Evolutionary conservation across 2,329 filamentous ascomycete species (phyloP), one percentile per base, ranked within the genome.

Genomic region (Stachybotrys elegans): DNA sequence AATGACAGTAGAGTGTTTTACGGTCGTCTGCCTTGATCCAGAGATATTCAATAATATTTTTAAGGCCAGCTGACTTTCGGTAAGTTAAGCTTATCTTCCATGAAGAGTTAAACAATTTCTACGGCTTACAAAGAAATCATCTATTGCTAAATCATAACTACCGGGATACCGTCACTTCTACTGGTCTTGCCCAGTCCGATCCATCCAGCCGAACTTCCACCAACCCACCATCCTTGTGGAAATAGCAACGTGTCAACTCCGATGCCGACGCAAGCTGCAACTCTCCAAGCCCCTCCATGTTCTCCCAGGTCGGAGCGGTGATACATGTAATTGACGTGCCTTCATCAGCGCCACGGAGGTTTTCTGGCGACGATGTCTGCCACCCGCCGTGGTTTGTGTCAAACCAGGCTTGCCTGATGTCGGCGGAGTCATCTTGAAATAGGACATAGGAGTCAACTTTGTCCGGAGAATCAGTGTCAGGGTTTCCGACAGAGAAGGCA

Each of bases 141-240:
- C n/a, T n/a, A 7, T 16, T 17, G 31, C 31, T 7, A 34, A 34
- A 34, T 9, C 6, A 34, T 16, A 34, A 34, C n/a, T 8, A 8
- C 19, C n/a, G 19, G 9, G 31, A 17, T 34, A 34, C 19, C 31
- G 6, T 12, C 9, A 34, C 31, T 34, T 34, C 31, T 5, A 34
- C 31, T 8, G 31, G 31, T 8, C n/a, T 16, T 5, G 31, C 19
- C 31, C 31, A 34, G n/a, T 16, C n/a, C 3, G 19, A 16, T 34
- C 31, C 31, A 34, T 34, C 31, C 9, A 34, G 31, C 31, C 31
- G 22, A 2, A 14, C 8, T 19, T 40, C 38, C 22, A 40, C 38
- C 4, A 40, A n/a, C 22, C 19, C 22, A 23, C 38, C 38, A 17
- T 40, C 38, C 22, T 40, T 40, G 22, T 40, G 38, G 17, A 27